Percentiles rank a stretch among this genome's conserved stretches.
These are phyloP conservation scores for Calonectria pteridis DNA, from an alignment of 2,329 filamentous ascomycete species.

Conservation along the genomic window DNA sequence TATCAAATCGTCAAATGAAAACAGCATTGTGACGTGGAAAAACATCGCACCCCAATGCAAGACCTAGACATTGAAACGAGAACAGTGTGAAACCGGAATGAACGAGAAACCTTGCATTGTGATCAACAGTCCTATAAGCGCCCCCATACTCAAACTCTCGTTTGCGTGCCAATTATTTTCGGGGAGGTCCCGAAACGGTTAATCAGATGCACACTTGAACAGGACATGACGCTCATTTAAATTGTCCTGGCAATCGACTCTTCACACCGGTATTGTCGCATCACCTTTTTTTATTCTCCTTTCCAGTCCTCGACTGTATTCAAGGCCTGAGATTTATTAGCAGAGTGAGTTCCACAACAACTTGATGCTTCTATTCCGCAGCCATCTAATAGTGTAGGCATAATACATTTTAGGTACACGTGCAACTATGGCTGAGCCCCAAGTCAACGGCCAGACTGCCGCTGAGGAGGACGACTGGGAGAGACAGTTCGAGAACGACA, in stretches of 20 bases:
- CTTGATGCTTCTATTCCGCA: neutral
- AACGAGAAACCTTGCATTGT: neutral
- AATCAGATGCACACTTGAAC: too few species aligned
- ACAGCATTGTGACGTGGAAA: neutral
- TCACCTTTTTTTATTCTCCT: neutral
- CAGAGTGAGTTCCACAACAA: neutral
- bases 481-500: neutral
- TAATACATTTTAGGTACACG: neutral
- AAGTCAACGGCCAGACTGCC: neutral
- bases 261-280: neutral
- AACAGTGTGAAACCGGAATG: neutral
- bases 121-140: neutral
- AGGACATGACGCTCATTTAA: neutral
- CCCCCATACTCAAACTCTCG: neutral
- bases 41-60: neutral
- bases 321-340: neutral
- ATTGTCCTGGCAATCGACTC: neutral
- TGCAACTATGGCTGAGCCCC: neutral
- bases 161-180: neutral
- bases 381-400: neutral
- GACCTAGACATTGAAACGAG: neutral
- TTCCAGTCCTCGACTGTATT: too few species aligned
- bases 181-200: neutral
- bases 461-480: neutral
- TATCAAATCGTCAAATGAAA: neutral